Conservation (phyloP, 805 yeast species). For the Blastobotrys terrestris region DNA sequence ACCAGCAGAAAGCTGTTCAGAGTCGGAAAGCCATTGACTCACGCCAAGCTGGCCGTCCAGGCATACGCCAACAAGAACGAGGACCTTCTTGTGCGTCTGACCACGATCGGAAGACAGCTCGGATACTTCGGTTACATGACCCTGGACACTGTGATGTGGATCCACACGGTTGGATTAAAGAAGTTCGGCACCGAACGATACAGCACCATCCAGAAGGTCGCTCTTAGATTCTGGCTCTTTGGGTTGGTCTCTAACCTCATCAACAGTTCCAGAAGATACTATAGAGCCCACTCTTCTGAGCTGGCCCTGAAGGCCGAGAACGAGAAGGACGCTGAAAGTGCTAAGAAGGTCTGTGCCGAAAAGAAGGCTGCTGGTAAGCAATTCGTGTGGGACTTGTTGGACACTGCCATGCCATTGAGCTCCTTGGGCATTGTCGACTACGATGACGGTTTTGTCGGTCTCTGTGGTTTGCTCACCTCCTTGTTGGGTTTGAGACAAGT, state of each 20-base stretch:
- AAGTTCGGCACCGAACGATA: conserved; percentile 29
- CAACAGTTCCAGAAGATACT: conserved; percentile 51
- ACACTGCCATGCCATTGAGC: conserved; percentile 68
- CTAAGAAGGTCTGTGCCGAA: conserved; percentile 39
- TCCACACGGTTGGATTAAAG: conserved; percentile 24
- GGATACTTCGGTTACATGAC: conserved; percentile 32
- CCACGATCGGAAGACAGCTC: conserved; percentile 31
- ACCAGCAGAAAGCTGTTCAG: conserved; percentile 78
- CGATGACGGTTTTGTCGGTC: conserved; percentile 75
- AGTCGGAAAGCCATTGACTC: conserved; percentile 69
- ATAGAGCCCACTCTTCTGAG: conserved; percentile 36
- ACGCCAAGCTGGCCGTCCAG: conserved; percentile 60
- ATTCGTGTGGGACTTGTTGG: conserved; percentile 71
- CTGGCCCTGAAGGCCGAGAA: conserved; percentile 33
- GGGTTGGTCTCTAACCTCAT: conserved; percentile 60
- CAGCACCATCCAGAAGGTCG: conserved; percentile 38
- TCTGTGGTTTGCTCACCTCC: conserved; percentile 81
- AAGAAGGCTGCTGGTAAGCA: conserved; percentile 50
- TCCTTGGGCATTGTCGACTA: conserved; percentile 52
- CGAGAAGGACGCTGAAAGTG: conserved; percentile 34
- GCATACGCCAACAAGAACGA: conserved; percentile 56
- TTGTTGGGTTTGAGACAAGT: conserved; percentile 66
- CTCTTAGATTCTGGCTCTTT: conserved; percentile 70
- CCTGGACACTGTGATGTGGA: conserved; percentile 31
- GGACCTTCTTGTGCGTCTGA: conserved; percentile 49